Conservation (phyloP, 352 stramenopile genomes). For the Blastocystis sp. region DNA sequence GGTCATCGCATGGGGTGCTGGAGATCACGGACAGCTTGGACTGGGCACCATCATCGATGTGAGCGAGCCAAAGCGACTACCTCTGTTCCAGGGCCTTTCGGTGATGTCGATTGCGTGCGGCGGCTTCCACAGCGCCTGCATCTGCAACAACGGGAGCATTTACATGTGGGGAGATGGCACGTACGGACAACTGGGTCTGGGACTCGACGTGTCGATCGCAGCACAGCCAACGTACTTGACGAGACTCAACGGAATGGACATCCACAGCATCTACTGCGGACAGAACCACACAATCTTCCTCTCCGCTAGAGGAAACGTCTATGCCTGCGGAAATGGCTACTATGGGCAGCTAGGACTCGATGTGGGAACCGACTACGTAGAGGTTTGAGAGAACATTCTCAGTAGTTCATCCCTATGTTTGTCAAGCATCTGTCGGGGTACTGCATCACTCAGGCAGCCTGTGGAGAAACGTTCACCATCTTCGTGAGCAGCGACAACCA, state of each 20-base stretch:
- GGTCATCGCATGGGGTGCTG: constrained; percentile 56
- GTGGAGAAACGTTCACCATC: constrained; percentile 30
- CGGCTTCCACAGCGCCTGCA: constrained; percentile 66
- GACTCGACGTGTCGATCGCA: constrained; percentile 61
- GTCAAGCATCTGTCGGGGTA: not conserved
- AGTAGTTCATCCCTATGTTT: not conserved
- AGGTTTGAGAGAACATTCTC: not conserved
- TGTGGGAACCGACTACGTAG: constrained; percentile 58
- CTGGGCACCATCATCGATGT: not conserved
- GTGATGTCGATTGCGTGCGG: constrained; percentile 69
- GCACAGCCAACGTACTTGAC: constrained; percentile 39
- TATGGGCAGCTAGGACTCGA: constrained; percentile 72
- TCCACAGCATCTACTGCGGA: constrained; percentile 70
- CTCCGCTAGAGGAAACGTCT: constrained; percentile 66
- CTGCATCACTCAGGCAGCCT: not conserved
- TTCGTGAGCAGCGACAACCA: constrained; percentile 2
- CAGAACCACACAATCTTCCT: constrained; percentile 72
- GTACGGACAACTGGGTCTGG: constrained; percentile 71
- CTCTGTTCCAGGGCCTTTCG: constrained; percentile 57
- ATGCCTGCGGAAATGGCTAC: constrained; percentile 72
- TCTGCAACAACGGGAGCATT: constrained; percentile 65
- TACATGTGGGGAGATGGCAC: constrained; percentile 72
- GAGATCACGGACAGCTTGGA: not conserved
- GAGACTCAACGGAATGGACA: constrained; percentile 1
- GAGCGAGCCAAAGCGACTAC: constrained; percentile 64